phyloP scores from a whole-genome alignment of 176 grass and related monocot species.

The Panicum miliaceum region DNA sequence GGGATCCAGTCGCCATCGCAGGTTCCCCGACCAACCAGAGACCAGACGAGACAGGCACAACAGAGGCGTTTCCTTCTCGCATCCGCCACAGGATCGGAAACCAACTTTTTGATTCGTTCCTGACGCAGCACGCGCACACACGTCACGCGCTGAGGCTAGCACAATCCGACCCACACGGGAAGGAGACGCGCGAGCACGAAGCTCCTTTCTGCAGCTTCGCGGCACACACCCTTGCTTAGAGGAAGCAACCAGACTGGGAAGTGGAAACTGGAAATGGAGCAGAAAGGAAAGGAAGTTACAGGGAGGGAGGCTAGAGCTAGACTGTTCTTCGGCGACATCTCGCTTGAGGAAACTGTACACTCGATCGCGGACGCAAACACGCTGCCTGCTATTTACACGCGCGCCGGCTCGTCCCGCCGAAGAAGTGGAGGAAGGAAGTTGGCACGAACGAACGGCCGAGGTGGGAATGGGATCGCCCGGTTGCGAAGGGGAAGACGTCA shows the following conservation, averaged over 20 bases:
- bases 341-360: slow-evolving; percentile 79
- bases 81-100: slow-evolving; percentile 18
- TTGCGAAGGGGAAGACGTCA: not conserved
- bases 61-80: slow-evolving; percentile 7
- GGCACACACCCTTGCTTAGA: slow-evolving; percentile 21
- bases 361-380: slow-evolving; percentile 68
- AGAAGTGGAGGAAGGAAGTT: slow-evolving; percentile 10
- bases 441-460: slow-evolving; percentile 26
- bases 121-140: slow-evolving; percentile 31
- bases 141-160: not conserved
- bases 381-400: slow-evolving; percentile 53
- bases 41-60: not conserved
- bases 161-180: slow-evolving; percentile 23
- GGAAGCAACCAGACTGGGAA: slow-evolving; percentile 24
- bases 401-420: slow-evolving; percentile 38
- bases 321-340: slow-evolving; percentile 49
- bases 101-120: slow-evolving; percentile 19
- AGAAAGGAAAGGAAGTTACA: slow-evolving; percentile 25
- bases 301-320: slow-evolving; percentile 33
- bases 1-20: not conserved
- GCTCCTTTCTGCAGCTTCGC: not conserved
- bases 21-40: not conserved
- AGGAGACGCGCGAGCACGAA: slow-evolving; percentile 4
- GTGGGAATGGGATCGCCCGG: not conserved
- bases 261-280: not conserved